Conservation (phyloP, 192 early-diverging fungal species). For the Backusella luteola region DNA sequence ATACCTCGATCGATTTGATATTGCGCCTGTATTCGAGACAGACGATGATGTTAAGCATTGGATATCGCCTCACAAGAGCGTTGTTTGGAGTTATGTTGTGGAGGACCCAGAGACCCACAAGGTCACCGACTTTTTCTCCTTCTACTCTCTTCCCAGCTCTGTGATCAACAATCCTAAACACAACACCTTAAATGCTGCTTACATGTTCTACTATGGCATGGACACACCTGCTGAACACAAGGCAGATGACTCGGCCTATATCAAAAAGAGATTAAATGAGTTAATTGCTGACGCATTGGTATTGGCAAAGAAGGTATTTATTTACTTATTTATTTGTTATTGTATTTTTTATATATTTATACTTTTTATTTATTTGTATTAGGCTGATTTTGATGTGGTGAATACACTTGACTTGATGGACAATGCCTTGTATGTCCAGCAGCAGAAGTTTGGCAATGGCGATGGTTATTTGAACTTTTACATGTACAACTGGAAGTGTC, state of each 20-base stretch:
- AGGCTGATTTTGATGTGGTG: slow-evolving; percentile 88
- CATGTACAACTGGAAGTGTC: slow-evolving; percentile 92
- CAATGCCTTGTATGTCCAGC: slow-evolving; percentile 75
- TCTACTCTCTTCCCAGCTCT: slow-evolving; percentile 93
- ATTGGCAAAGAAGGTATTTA: slow-evolving; percentile 49
- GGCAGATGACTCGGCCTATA: slow-evolving; percentile 43
- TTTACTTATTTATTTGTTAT: not conserved
- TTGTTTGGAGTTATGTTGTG: slow-evolving; percentile 95
- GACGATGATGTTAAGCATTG: slow-evolving; percentile 91
- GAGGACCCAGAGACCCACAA: slow-evolving; percentile 64
- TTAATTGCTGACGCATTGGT: slow-evolving; percentile 84
- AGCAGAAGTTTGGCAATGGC: slow-evolving; percentile 88
- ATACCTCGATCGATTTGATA: slow-evolving; percentile 64
- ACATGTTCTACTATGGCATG: slow-evolving; percentile 91
- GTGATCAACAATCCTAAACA: slow-evolving; percentile 78
- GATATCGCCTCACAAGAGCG: slow-evolving; percentile 79
- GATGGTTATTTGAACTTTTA: slow-evolving; percentile 96
- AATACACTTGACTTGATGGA: slow-evolving; percentile 95
- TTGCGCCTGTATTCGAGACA: slow-evolving; percentile 70
- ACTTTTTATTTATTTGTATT: not conserved
- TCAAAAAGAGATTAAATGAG: slow-evolving; percentile 51
- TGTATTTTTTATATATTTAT: not conserved
- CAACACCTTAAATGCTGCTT: slow-evolving; percentile 83
- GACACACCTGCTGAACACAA: slow-evolving; percentile 40
- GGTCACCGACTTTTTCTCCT: slow-evolving; percentile 90